A percentile compares a stretch with the other conserved stretches of the same genome.
These are phyloP conservation scores for Eucalyptus rudis DNA, from an alignment of 345 rosid species.

Conservation along the genomic window DNA sequence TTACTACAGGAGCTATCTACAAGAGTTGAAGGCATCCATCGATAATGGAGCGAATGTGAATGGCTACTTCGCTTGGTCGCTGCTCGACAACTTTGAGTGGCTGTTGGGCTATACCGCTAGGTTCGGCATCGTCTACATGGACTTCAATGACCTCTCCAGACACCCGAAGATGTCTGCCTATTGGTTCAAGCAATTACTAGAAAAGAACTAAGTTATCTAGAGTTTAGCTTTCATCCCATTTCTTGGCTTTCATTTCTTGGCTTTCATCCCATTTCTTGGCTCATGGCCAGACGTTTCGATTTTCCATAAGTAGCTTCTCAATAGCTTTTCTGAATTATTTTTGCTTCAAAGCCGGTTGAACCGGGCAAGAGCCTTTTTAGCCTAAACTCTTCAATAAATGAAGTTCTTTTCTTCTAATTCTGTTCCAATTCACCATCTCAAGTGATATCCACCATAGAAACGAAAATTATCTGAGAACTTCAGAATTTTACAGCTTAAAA, in stretches of 20 bases:
- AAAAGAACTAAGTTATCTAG: neutral
- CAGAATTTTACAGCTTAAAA: neutral
- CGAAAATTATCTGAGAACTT: neutral
- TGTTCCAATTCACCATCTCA: neutral
- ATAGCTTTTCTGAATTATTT: neutral
- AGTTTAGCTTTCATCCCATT: neutral
- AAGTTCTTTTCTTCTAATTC: neutral
- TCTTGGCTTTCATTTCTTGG: too few relatives aligned
- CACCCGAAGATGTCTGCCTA: constrained; percentile 54
- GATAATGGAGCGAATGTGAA: constrained; percentile 49
- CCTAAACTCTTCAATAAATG: neutral
- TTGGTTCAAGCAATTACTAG: constrained; percentile 37
- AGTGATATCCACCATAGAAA: neutral
- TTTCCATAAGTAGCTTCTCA: neutral
- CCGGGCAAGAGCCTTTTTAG: neutral
- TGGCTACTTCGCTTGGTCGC: constrained; percentile 63
- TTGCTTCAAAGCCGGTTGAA: neutral
- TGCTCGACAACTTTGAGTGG: constrained; percentile 64
- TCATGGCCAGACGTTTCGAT: neutral
- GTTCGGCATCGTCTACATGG: constrained; percentile 40
- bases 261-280: neutral
- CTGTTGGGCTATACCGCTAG: constrained; percentile 38
- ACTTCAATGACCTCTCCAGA: constrained; percentile 27
- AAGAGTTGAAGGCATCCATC: constrained; percentile 33
- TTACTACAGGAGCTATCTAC: constrained; percentile 28